Evolutionary conservation across 306 rosid species (phyloP), one percentile per base, ranked within the genome.

Genomic region (Albizia julibrissin): DNA sequence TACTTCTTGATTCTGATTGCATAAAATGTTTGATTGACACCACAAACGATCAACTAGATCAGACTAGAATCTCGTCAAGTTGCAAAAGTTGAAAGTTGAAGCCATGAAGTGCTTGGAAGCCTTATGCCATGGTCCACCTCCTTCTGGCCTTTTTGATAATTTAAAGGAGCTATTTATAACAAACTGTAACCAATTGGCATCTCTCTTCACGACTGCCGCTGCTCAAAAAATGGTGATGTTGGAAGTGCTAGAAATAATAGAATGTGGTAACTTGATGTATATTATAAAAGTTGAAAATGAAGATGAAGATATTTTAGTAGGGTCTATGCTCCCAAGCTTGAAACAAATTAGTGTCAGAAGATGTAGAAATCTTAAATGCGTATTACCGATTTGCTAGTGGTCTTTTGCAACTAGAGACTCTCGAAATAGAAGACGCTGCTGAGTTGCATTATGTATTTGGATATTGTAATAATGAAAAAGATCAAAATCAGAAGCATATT

Each of bases 21-120:
- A 75, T n/a, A 15, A 67, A 58, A 3, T 75, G 22, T 39, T 1
- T 75, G 6, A 75, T 75, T 37, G 79, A 75, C 33, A 56, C 68
- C 8, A 37, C 34, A 6, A 33, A 11, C 9, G 24, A 66, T 18
- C 44, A 67, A 67, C 4, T 18, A 16, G 9, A 10, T 52, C 49
- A 74, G 2, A 3, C 2, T 6, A 14, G 15, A 10, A 52, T 9
- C 12, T 14, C 33, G 2, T 50, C 39, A 75, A 40, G 21, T 39
- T 76, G 54, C 26, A 58, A 0, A 76, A 37, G 22, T 22, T 76
- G 8, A 58, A 10, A 13, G 2, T 39, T 19, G 21, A 8, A 22
- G 47, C 39, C 22, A 39, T 76, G 37, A 2, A 21, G 10, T 0
- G 0, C n/a, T 24, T 76, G 39, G 26, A 39, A 59, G 58, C 8